Percentiles rank a stretch among this genome's conserved stretches.
These are phyloP conservation scores for Diaporthe citriasiana DNA, from an alignment of 2,329 filamentous ascomycete genomes.

Conservation along the genomic window DNA sequence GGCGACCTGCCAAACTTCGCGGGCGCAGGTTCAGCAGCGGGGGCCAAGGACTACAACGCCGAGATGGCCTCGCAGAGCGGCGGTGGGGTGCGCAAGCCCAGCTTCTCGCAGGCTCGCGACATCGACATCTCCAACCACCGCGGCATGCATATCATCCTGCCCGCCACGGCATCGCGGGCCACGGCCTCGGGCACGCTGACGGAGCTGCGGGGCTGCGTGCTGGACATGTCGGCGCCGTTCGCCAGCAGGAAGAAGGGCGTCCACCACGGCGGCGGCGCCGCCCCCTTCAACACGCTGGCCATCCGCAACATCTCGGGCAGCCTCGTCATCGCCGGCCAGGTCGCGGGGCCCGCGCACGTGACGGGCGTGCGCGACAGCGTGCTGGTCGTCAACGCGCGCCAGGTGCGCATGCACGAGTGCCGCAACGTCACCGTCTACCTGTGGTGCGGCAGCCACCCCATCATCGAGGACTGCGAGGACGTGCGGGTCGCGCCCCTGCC, in stretches of 20 bases:
- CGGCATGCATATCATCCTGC: constrained; percentile 82
- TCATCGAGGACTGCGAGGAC: constrained; percentile 88
- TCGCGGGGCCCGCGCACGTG: constrained; percentile 86
- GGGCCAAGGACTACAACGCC: constrained; percentile 68
- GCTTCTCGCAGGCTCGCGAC: constrained; percentile 72
- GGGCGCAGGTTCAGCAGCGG: neutral
- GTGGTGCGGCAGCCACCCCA: constrained; percentile 84
- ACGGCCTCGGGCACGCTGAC: constrained; percentile 82
- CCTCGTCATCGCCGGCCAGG: constrained; percentile 82
- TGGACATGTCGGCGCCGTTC: constrained; percentile 83
- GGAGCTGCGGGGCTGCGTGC: constrained; percentile 77
- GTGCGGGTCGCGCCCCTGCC: constrained; percentile 87
- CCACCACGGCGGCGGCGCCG: constrained; percentile 41
- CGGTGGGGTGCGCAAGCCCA: constrained; percentile 68
- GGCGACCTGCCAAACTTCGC: constrained; percentile 54
- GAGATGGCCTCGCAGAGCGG: constrained; percentile 61
- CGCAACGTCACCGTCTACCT: constrained; percentile 86
- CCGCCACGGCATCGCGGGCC: constrained; percentile 77
- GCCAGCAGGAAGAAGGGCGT: constrained; percentile 48
- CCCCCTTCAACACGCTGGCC: constrained; percentile 76
- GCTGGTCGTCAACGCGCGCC: constrained; percentile 84
- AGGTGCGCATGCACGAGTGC: constrained; percentile 94
- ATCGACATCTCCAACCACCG: constrained; percentile 77
- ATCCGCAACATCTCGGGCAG: constrained; percentile 79
- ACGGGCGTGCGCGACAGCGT: constrained; percentile 80